phyloP scores from a whole-genome alignment of 345 rosid genomes.

The Gossypium arboreum region DNA sequence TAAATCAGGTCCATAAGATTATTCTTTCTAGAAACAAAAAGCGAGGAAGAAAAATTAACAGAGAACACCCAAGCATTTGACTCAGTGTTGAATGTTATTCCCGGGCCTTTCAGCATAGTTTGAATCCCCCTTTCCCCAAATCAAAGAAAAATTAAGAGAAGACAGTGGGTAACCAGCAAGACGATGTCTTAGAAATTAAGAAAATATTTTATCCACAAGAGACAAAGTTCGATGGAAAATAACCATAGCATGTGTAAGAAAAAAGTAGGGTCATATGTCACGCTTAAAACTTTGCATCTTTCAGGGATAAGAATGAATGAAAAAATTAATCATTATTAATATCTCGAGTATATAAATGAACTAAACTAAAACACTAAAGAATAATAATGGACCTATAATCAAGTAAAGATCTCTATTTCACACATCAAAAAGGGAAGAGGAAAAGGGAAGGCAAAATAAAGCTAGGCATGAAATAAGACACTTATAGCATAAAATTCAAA shows the following conservation, averaged over 20 bases:
- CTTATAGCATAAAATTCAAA: not conserved
- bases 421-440: not conserved
- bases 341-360: not conserved
- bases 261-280: not conserved
- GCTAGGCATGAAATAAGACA: not conserved
- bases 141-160: not conserved
- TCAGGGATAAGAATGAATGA: not conserved
- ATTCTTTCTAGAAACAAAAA: not conserved
- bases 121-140: not conserved
- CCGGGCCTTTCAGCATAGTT: not conserved
- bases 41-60: not conserved
- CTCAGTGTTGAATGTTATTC: not conserved
- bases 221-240: not conserved
- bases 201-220: not conserved
- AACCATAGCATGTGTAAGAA: not conserved
- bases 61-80: not conserved
- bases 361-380: not conserved
- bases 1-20: not conserved
- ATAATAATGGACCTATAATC: not conserved
- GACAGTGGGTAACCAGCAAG: not conserved
- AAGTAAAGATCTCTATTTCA: not conserved
- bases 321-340: not conserved
- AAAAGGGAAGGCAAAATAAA: not conserved
- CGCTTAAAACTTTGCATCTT: not conserved
- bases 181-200: not conserved